phyloP scores from a whole-genome alignment of 1,284 basidiomycete species.

The Cutaneotrichosporon cyanovorans region DNA sequence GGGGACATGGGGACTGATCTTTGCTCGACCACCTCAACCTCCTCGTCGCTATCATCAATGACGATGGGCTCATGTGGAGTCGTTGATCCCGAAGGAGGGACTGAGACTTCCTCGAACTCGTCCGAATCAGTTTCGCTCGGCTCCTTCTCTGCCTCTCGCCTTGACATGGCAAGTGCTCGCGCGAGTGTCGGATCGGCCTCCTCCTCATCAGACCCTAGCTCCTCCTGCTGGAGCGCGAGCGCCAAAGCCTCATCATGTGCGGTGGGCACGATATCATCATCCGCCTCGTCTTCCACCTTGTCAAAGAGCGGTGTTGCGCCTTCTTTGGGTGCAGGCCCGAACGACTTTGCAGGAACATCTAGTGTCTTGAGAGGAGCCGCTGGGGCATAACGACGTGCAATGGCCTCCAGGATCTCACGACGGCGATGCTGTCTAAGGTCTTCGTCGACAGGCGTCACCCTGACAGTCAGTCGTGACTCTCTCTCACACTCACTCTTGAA shows the following conservation, averaged over 20 bases:
- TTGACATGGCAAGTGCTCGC: constrained; percentile 23
- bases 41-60: constrained; percentile 11
- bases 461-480: constrained; percentile 4
- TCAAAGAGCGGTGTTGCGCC: constrained; percentile 54
- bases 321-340: constrained; percentile 9
- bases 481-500: constrained; percentile 5
- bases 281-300: constrained; percentile 50
- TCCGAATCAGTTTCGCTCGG: constrained; percentile 12
- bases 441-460: constrained; percentile 47
- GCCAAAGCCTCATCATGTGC: constrained; percentile 42
- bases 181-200: constrained; percentile 34
- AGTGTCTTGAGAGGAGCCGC: constrained; percentile 22
- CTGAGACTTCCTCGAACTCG: constrained; percentile 31
- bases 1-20: too few species aligned
- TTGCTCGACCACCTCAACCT: constrained; percentile 20
- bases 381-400: constrained; percentile 54
- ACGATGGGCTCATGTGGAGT: constrained; percentile 9
- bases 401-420: constrained; percentile 59
- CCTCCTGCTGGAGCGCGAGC: constrained; percentile 42
- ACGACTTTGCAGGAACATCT: background rate
- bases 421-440: constrained; percentile 63
- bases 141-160: constrained; percentile 6
- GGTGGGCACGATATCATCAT: constrained; percentile 22
- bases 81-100: constrained; percentile 16
- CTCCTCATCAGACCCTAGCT: constrained; percentile 40